A percentile compares a stretch with the other conserved stretches of the same genome.
These are phyloP conservation scores for Penicillium roqueforti DNA, from an alignment of 495 filamentous ascomycete species.

Conservation along the genomic window DNA sequence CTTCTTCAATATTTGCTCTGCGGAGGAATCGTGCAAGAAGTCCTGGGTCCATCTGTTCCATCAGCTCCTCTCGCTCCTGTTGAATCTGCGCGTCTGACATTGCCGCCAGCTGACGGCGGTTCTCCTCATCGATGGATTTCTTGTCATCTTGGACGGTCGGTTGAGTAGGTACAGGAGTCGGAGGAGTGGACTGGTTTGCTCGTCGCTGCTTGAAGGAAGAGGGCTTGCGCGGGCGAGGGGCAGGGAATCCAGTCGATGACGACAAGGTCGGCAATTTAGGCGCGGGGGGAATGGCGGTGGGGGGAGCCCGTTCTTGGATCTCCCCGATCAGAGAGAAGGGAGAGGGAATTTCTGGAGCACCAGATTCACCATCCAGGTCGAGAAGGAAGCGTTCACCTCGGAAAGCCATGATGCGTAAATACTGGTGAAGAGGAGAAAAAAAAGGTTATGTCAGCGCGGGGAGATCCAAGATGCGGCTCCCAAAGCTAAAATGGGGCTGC, in stretches of 20 bases:
- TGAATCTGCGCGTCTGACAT: conserved; percentile 85
- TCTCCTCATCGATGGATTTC: conserved; percentile 73
- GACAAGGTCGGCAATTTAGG: conserved; percentile 48
- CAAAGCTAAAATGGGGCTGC: conserved; percentile 36
- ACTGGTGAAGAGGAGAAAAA: conserved; percentile 17
- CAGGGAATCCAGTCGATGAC: conserved; percentile 74
- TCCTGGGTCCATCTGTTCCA: conserved; percentile 61
- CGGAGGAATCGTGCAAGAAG: conserved; percentile 73
- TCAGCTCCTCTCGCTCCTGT: conserved; percentile 67
- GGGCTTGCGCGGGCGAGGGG: conserved; percentile 68
- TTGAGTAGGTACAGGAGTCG: background rate
- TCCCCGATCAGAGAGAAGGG: conserved; percentile 61
- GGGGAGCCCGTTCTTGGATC: conserved; percentile 66
- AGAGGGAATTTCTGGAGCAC: conserved; percentile 21
- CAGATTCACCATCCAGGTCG: conserved; percentile 43
- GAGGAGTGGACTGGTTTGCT: conserved; percentile 20
- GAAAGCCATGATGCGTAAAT: conserved; percentile 48
- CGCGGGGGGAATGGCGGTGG: conserved; percentile 52
- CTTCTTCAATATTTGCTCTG: conserved; percentile 73
- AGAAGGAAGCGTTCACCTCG: conserved; percentile 59
- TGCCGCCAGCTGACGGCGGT: conserved; percentile 62
- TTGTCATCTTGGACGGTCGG: conserved; percentile 48
- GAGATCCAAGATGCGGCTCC: conserved; percentile 38
- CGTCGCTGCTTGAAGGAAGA: conserved; percentile 77
- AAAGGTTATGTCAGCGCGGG: conserved; percentile 30